Percentiles rank a stretch among this genome's conserved stretches.
Evolutionary conservation across 2,329 filamentous ascomycete species (phyloP).

Genomic region (Epichloe scottii): DNA sequence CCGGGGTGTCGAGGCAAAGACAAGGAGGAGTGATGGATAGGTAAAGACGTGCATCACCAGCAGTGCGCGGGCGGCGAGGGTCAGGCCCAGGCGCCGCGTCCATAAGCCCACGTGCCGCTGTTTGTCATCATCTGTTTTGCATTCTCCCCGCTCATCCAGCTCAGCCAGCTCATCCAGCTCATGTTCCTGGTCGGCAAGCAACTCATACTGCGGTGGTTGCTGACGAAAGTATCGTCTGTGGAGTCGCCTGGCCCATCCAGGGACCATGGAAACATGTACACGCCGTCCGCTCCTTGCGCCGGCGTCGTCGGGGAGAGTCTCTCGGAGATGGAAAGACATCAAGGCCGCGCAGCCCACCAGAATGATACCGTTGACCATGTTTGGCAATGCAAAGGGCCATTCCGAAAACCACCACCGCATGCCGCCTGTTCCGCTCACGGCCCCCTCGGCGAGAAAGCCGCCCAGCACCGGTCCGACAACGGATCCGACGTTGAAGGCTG

Average conservation of each 20-base stretch:
- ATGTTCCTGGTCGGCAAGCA: neutral
- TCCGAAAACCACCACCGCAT: slow-evolving; percentile 30
- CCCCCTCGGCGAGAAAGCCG: slow-evolving; percentile 56
- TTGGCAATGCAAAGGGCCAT: slow-evolving; percentile 43
- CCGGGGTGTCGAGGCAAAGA: slow-evolving; percentile 63
- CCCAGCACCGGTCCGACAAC: slow-evolving; percentile 59
- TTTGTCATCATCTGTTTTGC: slow-evolving; percentile 22
- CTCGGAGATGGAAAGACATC: slow-evolving; percentile 39
- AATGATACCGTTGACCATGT: slow-evolving; percentile 38
- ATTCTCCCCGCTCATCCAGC: slow-evolving; percentile 1
- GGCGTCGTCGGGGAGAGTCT: slow-evolving; percentile 34
- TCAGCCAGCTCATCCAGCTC: neutral
- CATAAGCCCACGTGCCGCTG: slow-evolving; percentile 40
- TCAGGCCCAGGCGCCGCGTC: slow-evolving; percentile 39
- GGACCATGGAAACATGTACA: slow-evolving; percentile 12
- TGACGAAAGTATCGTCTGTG: slow-evolving; percentile 14
- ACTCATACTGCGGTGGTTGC: slow-evolving; percentile 8
- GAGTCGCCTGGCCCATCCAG: slow-evolving; percentile 2
- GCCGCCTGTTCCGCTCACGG: slow-evolving; percentile 44
- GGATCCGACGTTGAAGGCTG: slow-evolving; percentile 61
- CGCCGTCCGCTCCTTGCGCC: slow-evolving; percentile 28
- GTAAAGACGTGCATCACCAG: slow-evolving; percentile 62
- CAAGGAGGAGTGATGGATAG: slow-evolving; percentile 64
- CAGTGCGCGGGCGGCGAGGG: slow-evolving; percentile 53
- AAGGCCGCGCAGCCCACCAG: slow-evolving; percentile 28